These are phyloP conservation scores for Linum usitatissimum DNA, from an alignment of 345 rosid species.

Conservation along the genomic window DNA sequence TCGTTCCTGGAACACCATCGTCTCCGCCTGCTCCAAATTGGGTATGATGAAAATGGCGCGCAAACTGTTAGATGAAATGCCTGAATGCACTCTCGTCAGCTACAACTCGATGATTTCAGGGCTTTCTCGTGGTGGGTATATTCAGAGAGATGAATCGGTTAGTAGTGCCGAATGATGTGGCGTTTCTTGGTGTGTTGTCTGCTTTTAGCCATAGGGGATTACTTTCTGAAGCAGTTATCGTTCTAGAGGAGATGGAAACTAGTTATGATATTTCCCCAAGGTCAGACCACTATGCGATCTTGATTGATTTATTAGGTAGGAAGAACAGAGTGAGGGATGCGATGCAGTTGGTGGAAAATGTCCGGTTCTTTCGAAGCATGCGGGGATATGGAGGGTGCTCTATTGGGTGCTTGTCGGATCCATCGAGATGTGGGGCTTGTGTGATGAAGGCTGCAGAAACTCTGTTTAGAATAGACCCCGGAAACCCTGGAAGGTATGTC, in stretches of 20 bases:
- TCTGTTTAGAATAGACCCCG: slow-evolving; percentile 28
- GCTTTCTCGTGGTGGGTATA: slow-evolving; percentile 26
- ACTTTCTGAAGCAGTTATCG: slow-evolving; percentile 23
- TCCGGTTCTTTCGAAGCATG: slow-evolving; percentile 16
- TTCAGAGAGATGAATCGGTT: slow-evolving; percentile 23
- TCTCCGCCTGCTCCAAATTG: slow-evolving; percentile 4
- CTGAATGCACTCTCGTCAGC: slow-evolving; percentile 27
- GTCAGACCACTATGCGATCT: slow-evolving; percentile 26
- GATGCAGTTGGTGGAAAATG: slow-evolving; percentile 22
- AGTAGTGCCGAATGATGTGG: slow-evolving; percentile 37
- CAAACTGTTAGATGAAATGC: slow-evolving; percentile 34
- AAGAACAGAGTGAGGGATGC: slow-evolving; percentile 34
- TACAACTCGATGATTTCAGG: slow-evolving; percentile 38
- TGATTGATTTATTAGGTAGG: slow-evolving; percentile 39
- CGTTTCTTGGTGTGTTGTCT: slow-evolving; percentile 42
- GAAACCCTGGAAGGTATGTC: slow-evolving; percentile 33
- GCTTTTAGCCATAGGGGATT: slow-evolving; percentile 35
- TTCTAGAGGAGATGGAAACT: slow-evolving; percentile 31
- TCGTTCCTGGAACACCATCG: slow-evolving; percentile 30
- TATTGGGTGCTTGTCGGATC: slow-evolving; percentile 34
- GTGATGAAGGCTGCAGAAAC: slow-evolving; percentile 33
- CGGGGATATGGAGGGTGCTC: slow-evolving; percentile 38
- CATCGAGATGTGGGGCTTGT: slow-evolving; percentile 22
- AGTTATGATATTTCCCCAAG: slow-evolving; percentile 18
- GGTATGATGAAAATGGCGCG: slow-evolving; percentile 22